Evolutionary conservation across 352 stramenopile genomes (phyloP).

Genomic region (Phytophthora nicotianae): DNA sequence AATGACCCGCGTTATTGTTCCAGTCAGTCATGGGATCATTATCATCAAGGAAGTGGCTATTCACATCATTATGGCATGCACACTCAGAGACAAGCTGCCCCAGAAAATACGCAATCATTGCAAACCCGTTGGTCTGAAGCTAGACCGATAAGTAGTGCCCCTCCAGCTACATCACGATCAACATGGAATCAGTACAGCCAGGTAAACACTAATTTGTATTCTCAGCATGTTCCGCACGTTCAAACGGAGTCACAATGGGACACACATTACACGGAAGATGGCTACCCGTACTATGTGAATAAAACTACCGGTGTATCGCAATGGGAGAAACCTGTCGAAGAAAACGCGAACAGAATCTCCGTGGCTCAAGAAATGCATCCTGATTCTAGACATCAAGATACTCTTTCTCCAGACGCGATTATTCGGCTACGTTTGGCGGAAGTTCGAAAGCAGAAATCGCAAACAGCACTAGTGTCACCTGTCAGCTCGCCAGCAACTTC

Average conservation of each 20-base stretch:
- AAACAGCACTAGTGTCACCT: slow-evolving; percentile 16
- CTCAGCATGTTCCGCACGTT: slow-evolving; percentile 6
- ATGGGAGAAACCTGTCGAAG: slow-evolving; percentile 66
- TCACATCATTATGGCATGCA: slow-evolving; percentile 15
- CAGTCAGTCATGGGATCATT: slow-evolving; percentile 18
- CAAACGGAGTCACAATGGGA: slow-evolving; percentile 51
- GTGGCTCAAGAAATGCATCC: slow-evolving; percentile 5
- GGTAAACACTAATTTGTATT: slow-evolving; percentile 3
- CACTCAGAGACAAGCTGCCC: slow-evolving; percentile 10
- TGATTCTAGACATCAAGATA: slow-evolving; percentile 8
- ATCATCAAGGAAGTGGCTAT: slow-evolving; percentile 17
- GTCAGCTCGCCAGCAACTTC: slow-evolving; percentile 15
- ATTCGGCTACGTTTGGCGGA: slow-evolving; percentile 56
- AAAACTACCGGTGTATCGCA: slow-evolving; percentile 67
- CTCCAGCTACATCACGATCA: background rate
- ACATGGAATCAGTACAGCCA: slow-evolving; percentile 22
- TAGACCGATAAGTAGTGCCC: slow-evolving; percentile 1
- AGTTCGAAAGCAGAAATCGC: slow-evolving; percentile 40
- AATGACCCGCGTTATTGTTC: slow-evolving; percentile 13
- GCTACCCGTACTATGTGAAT: slow-evolving; percentile 85
- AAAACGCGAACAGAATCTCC: slow-evolving; percentile 1
- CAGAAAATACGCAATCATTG: slow-evolving; percentile 17
- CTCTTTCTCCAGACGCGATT: slow-evolving; percentile 44
- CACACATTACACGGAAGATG: slow-evolving; percentile 71
- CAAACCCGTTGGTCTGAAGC: slow-evolving; percentile 13